A percentile compares a stretch with the other conserved stretches of the same genome.
Evolutionary conservation across 2,329 filamentous ascomycete genomes (phyloP).

Genomic region (Phialophora expanda): DNA sequence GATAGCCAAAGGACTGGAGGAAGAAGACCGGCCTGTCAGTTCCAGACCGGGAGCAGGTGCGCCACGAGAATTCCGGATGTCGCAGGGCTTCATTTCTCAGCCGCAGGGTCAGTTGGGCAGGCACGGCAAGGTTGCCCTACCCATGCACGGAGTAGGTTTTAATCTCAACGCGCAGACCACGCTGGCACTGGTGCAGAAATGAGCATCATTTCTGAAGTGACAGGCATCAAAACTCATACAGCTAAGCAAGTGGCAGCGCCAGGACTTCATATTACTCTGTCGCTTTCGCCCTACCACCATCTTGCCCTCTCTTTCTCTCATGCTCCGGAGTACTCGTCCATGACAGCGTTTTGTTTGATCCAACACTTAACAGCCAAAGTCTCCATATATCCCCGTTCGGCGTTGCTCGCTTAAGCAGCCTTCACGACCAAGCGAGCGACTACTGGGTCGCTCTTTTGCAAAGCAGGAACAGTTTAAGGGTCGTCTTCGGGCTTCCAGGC

Average conservation of each 20-base stretch:
- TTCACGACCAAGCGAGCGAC: conserved; percentile 14
- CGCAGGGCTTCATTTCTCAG: conserved; percentile 11
- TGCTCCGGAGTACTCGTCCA: not conserved
- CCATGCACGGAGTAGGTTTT: conserved; percentile 22
- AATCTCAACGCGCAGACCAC: conserved; percentile 25
- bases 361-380: not conserved
- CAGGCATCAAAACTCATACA: conserved; percentile 21
- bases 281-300: not conserved
- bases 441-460: conserved; percentile 1
- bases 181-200: conserved; percentile 14
- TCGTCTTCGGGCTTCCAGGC: not conserved
- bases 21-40: conserved; percentile 4
- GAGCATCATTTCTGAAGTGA: conserved; percentile 23
- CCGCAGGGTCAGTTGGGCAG: conserved; percentile 4
- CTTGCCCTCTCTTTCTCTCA: not conserved
- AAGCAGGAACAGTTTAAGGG: not conserved
- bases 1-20: conserved; percentile 1
- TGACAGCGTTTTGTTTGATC: conserved; percentile 1
- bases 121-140: conserved; percentile 7
- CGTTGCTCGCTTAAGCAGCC: conserved; percentile 6
- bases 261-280: conserved; percentile 1
- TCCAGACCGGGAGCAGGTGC: conserved; percentile 14
- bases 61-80: conserved; percentile 17
- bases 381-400: conserved; percentile 2
- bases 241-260: conserved; percentile 6